Evolutionary conservation across 2,329 filamentous ascomycete genomes (phyloP).

Genomic region (Orbilia quercus): DNA sequence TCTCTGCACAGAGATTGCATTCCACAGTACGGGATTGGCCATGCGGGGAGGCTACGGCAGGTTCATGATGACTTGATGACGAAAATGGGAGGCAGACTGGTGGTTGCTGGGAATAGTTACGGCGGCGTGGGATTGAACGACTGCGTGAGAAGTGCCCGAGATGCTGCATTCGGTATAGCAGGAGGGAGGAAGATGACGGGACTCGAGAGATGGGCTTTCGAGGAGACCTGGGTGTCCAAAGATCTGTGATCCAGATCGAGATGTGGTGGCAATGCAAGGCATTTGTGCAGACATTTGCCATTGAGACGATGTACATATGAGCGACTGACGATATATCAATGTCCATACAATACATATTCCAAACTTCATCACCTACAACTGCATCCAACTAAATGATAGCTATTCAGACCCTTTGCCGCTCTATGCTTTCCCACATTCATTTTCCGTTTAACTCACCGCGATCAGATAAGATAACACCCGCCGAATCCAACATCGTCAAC

Average conservation of each 20-base stretch:
- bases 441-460: no score
- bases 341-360: not conserved
- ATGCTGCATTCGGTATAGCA: conserved; percentile 66
- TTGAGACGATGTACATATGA: not conserved
- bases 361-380: no score
- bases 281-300: not conserved
- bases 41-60: conserved; percentile 71
- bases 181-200: conserved; percentile 62
- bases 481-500: conserved; percentile 50
- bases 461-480: conserved; percentile 23
- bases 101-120: conserved; percentile 68
- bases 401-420: no score
- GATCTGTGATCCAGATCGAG: not conserved
- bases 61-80: conserved; percentile 60
- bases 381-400: no score
- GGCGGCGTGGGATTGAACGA: conserved; percentile 67
- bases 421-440: no score
- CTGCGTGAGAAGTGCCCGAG: conserved; percentile 70
- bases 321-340: not conserved
- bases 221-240: conserved; percentile 57
- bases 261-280: not conserved
- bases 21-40: conserved; percentile 87
- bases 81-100: conserved; percentile 60
- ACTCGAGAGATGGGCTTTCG: conserved; percentile 62
- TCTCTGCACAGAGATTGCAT: conserved; percentile 78